Conservation (phyloP, 179 eudicot genomes). For the Actinidia chinensis region DNA sequence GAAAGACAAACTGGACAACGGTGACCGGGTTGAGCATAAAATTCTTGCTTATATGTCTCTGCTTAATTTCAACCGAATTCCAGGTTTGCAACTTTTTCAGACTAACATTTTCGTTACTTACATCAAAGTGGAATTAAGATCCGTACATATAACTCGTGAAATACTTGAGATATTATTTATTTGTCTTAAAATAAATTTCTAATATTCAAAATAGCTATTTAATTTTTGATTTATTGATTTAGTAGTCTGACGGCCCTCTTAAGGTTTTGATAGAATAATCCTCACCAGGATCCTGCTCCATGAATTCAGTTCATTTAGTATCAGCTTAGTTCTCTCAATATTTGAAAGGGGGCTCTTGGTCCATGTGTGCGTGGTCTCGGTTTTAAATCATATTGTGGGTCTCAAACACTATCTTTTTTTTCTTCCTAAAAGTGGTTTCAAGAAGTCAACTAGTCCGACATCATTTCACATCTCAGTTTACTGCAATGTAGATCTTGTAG, state of each 20-base stretch:
- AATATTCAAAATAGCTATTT: neutral
- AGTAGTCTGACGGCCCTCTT: neutral
- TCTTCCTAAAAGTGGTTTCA: neutral
- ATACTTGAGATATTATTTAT: neutral
- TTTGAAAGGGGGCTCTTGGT: neutral
- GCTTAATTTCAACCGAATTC: slow-evolving; percentile 44
- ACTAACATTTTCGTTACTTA: neutral
- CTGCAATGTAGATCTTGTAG: neutral
- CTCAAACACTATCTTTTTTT: neutral
- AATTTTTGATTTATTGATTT: neutral
- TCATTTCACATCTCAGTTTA: neutral
- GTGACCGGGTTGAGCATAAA: slow-evolving; percentile 44
- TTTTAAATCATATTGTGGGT: neutral
- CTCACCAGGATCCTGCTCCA: neutral
- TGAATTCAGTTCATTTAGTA: no score
- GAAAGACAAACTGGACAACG: slow-evolving; percentile 30
- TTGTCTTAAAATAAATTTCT: neutral
- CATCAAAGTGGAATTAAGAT: no score
- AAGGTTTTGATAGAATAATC: neutral
- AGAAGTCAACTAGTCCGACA: neutral
- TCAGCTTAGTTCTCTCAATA: neutral
- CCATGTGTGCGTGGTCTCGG: neutral
- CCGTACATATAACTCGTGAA: neutral
- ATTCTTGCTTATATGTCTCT: slow-evolving; percentile 45
- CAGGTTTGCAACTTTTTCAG: slow-evolving; percentile 33